Evolutionary conservation across 768 basidiomycete species (phyloP), one percentile per base, ranked within the genome.

Genomic region (Boletales sp.): DNA sequence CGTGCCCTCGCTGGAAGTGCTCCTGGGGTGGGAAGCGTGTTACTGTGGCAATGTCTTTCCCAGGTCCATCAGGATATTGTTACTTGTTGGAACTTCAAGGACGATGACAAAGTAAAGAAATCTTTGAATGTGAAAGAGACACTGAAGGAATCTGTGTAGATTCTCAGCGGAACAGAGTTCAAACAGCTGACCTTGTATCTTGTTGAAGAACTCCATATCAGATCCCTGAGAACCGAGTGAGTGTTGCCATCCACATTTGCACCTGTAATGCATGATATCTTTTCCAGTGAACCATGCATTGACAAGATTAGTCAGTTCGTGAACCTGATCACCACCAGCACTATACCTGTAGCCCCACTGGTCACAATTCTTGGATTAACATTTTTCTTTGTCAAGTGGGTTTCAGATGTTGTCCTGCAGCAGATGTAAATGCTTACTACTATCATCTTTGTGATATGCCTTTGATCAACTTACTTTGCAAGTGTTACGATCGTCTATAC

Each of bases 41-140:
- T 48, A 27, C 17, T 52, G 18, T 44, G 41, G 42, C 11, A 43
- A 17, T 52, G 51, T 36, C 46, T 52, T 6, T 21, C 47, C 1
- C 46, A 40, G 37, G 42, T 52, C 14, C 51, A 52, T 27, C 37
- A 30, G 24, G 51, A 52, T 40, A 48, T 52, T 4, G 18, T 52
- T 7, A 40, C 47, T 13, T 52, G 51, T 21, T 52, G 51, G 51
- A 43, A 48, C 18, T 52, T 52, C 42, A 48, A 27, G 37, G 47
- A 52, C 8, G 15, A 29, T 2, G 11, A 42, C 4, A 40, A 48
- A 35, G 51, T 52, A 17, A 42, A 24, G 13, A 24, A 21, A 3
- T 4, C 6, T 19, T 29, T 2, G 14, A 15, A 13, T 21, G 14
- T 7, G 37, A 43, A 19, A 48, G 24, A 4, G 21, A 39, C 15